Conservation (phyloP, 2,329 filamentous ascomycete genomes). For the Aspergillus pseudoviridinutans region DNA sequence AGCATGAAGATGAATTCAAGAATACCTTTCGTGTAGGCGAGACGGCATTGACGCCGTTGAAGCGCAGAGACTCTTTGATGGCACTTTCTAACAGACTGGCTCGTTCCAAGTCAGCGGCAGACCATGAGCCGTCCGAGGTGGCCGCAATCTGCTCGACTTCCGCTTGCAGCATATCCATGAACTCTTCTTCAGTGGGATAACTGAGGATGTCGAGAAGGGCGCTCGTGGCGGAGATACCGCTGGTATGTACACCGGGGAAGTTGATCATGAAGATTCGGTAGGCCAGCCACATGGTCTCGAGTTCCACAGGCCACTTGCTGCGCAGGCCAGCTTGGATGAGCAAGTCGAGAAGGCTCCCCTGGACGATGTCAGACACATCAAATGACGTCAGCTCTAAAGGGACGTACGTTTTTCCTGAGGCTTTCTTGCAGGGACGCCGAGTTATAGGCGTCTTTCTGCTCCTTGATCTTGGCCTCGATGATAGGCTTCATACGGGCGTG, state of each 20-base stretch:
- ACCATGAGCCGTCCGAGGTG: slow-evolving; percentile 3
- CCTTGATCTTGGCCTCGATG: slow-evolving; percentile 8
- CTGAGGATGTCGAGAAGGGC: slow-evolving; percentile 11
- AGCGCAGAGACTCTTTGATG: slow-evolving; percentile 10
- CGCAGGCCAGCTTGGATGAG: slow-evolving; percentile 8
- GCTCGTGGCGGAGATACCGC: slow-evolving; percentile 11
- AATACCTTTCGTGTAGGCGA: slow-evolving; percentile 9
- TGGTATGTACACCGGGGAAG: slow-evolving; percentile 13
- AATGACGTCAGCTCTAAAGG: background rate
- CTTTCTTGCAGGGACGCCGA: slow-evolving; percentile 2
- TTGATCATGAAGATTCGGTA: slow-evolving; percentile 14
- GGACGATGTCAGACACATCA: background rate
- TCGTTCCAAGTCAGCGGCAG: slow-evolving; percentile 5
- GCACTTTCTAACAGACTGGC: slow-evolving; percentile 8
- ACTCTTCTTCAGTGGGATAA: background rate
- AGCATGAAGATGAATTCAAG: too few species aligned
- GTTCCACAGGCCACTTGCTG: slow-evolving; percentile 13
- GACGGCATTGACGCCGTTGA: slow-evolving; percentile 13
- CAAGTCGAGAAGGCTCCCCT: slow-evolving; percentile 10
- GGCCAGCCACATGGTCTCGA: slow-evolving; percentile 10
- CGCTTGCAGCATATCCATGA: slow-evolving; percentile 3
- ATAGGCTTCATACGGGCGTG: slow-evolving; percentile 10
- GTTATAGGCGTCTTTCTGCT: slow-evolving; percentile 4
- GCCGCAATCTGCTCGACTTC: slow-evolving; percentile 6
- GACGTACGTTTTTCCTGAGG: slow-evolving; percentile 2